A percentile compares a stretch with the other conserved stretches of the same genome.
Evolutionary conservation across 2,329 filamentous ascomycete genomes (phyloP).

Genomic region (Cladosporium sp.): DNA sequence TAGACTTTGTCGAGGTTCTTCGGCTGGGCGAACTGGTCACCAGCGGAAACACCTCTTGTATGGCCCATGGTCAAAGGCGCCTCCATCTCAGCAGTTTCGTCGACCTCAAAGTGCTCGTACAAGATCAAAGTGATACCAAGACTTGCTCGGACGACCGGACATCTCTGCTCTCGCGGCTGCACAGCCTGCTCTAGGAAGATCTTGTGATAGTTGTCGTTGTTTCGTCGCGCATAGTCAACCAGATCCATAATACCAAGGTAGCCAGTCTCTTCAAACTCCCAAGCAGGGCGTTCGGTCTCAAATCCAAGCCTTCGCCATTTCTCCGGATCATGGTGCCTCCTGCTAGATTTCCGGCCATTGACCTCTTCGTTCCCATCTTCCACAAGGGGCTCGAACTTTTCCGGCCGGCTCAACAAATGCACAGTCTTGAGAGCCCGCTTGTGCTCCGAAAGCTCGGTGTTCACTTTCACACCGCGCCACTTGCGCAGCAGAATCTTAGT

Average conservation of each 20-base stretch:
- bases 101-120: slow-evolving; percentile 94
- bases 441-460: slow-evolving; percentile 84
- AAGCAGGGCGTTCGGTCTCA: slow-evolving; percentile 78
- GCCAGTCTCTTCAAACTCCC: slow-evolving; percentile 80
- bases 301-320: slow-evolving; percentile 94
- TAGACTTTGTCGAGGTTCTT: slow-evolving; percentile 78
- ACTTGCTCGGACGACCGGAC: slow-evolving; percentile 82
- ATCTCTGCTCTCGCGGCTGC: slow-evolving; percentile 66
- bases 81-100: slow-evolving; percentile 37
- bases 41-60: slow-evolving; percentile 1
- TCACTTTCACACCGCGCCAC: slow-evolving; percentile 81
- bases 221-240: slow-evolving; percentile 85
- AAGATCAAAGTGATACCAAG: slow-evolving; percentile 81
- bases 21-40: slow-evolving; percentile 39
- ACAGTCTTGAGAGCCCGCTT: slow-evolving; percentile 79
- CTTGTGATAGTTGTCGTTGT: slow-evolving; percentile 91
- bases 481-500: slow-evolving; percentile 71
- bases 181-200: slow-evolving; percentile 82
- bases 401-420: slow-evolving; percentile 56
- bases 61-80: slow-evolving; percentile 15
- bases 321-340: slow-evolving; percentile 67
- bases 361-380: slow-evolving; percentile 29
- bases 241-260: slow-evolving; percentile 97
- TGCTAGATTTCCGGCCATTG: slow-evolving; percentile 13
- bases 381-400: slow-evolving; percentile 42